Evolutionary conservation across 352 stramenopile species (phyloP).

Genomic region (Globisporangium echinulatum): DNA sequence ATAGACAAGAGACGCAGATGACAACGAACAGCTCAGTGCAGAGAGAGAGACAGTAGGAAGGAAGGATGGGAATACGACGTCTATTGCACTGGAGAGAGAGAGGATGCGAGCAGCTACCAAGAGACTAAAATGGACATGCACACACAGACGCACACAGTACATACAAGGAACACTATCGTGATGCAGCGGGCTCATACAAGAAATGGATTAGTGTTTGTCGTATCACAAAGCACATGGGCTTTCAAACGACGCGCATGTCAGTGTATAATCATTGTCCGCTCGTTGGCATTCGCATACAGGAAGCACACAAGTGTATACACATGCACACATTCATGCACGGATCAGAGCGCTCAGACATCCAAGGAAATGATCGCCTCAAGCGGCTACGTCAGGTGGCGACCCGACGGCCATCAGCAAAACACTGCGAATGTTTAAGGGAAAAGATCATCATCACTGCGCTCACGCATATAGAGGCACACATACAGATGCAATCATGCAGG

Average conservation of each 20-base stretch:
- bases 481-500: neutral
- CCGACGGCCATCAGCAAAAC: slow-evolving; percentile 68
- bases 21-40: too few relatives aligned
- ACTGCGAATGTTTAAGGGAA: slow-evolving; percentile 52
- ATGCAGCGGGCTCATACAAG: slow-evolving; percentile 33
- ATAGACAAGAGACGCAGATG: neutral
- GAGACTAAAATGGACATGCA: neutral
- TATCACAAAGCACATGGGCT: slow-evolving; percentile 54
- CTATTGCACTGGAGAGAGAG: neutral
- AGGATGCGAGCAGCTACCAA: neutral
- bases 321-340: neutral
- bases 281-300: neutral
- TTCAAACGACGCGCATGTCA: slow-evolving; percentile 83
- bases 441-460: slow-evolving; percentile 11
- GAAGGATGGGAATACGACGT: neutral
- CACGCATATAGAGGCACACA: neutral
- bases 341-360: slow-evolving; percentile 15
- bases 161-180: neutral
- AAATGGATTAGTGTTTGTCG: slow-evolving; percentile 79
- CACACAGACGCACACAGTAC: neutral
- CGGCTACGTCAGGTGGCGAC: slow-evolving; percentile 51
- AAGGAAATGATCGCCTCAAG: slow-evolving; percentile 54
- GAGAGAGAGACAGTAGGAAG: neutral
- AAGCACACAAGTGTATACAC: slow-evolving; percentile 1
- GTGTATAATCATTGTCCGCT: slow-evolving; percentile 59